Base-by-base conservation (phyloP, 495 filamentous ascomycete genomes). In the Neurospora discreta region DNA sequence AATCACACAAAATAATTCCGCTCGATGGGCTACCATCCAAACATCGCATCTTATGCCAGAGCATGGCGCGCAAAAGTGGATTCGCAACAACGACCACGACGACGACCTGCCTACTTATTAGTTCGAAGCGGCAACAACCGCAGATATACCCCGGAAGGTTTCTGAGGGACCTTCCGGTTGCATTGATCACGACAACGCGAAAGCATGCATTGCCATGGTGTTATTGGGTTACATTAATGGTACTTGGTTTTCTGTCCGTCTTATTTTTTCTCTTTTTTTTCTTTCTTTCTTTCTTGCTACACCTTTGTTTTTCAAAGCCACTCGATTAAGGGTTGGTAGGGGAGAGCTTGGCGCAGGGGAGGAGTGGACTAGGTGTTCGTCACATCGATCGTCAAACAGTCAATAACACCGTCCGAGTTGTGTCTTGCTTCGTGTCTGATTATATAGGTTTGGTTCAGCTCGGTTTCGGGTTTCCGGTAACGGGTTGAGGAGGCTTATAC, bases 191-290 rank as follows among this genome's bases (percentile, higher is more conserved):
- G 74, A 79, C 74, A 76, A 33, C 26, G 52, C 52, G 52, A 73
- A 75, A 76, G 70, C 70, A 77, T 80, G 78, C 78, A 80, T 80
- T 73, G 78, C 46, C 72, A 72, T 75, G 78, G 76, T 76, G 73
- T 79, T 77, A 60, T 8, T 30, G 23, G 52, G 23, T 60, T 60
- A 60, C 23, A 33, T 60, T 77, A 69, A 68, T 71, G 70, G 70
- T 71, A 71, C 41, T 73, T 77, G 46, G 20, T 68, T 68, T 15
- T 65, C 68, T 23, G 70, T 39, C 44, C 4, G 52, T 73, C 46
- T 75, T 7, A 0, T 43, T 69, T 73, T 36, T 6, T 36, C 2
- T 5, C 2, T 36, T 74, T 3, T 0, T 43, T 69, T 73, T 36
- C 1, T 36, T 36, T n/a, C n/a, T n/a, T 36, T 36, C 33, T 5